Conservation (phyloP, 2,329 filamentous ascomycete species). For the Fonsecaea multimorphosa region DNA sequence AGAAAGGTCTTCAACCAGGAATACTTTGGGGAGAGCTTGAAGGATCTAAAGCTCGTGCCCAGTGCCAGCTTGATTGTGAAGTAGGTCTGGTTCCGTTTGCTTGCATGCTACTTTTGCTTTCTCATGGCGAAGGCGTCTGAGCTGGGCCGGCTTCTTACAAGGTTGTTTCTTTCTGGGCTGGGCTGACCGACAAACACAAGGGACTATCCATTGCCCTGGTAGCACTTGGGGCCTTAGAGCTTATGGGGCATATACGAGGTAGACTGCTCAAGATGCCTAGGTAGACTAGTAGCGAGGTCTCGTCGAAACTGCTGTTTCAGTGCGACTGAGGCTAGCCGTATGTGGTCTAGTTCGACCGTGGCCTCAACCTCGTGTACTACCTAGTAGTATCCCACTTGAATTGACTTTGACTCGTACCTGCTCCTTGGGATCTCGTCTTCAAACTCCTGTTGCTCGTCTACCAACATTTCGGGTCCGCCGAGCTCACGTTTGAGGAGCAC, state of each 20-base stretch:
- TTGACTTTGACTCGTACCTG: neutral
- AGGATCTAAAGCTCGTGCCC: conserved; percentile 88
- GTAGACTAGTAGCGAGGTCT: too few species aligned
- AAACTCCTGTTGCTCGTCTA: neutral
- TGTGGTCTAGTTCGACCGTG: neutral
- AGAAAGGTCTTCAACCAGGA: conserved; percentile 75
- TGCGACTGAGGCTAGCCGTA: neutral
- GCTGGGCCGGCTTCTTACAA: neutral
- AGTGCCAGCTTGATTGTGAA: conserved; percentile 84
- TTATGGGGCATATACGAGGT: neutral
- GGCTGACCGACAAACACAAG: conserved; percentile 37
- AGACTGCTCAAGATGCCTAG: too few species aligned
- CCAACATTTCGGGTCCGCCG: neutral
- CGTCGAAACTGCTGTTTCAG: neutral
- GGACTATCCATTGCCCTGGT: conserved; percentile 39
- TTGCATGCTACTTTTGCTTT: neutral
- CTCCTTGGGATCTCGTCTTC: neutral
- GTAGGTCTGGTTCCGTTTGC: conserved; percentile 41
- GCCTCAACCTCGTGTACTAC: neutral
- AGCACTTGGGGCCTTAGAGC: conserved; percentile 6
- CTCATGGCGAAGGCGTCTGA: conserved; percentile 28
- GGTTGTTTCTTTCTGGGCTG: conserved; percentile 6
- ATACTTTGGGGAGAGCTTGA: conserved; percentile 89
- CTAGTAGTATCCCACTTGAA: neutral
- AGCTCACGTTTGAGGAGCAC: neutral